A percentile compares a stretch with the other conserved stretches of the same genome.
phyloP scores from a whole-genome alignment of 2,329 filamentous ascomycete species.

The Neofusicoccum sp. region DNA sequence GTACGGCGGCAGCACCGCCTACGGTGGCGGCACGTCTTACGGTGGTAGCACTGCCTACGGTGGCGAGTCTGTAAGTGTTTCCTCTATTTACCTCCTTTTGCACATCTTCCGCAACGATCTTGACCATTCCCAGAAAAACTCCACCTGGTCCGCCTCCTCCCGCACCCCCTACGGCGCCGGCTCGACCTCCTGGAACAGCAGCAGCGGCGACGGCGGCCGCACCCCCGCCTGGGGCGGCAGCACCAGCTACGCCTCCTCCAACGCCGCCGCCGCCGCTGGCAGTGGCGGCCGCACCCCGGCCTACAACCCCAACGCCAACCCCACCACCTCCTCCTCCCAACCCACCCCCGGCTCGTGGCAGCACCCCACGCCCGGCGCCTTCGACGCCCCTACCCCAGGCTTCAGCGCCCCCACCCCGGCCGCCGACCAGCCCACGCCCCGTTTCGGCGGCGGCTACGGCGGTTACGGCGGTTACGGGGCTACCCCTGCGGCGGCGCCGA shows the following conservation, averaged over 20 bases:
- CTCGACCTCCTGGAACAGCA: slow-evolving; percentile 52
- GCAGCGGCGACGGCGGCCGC: slow-evolving; percentile 67
- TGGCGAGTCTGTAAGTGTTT: slow-evolving; percentile 34
- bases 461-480: slow-evolving; percentile 32
- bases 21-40: slow-evolving; percentile 61
- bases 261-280: background rate
- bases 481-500: slow-evolving; percentile 53
- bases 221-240: slow-evolving; percentile 60
- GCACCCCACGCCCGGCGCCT: slow-evolving; percentile 36
- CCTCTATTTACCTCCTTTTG: background rate
- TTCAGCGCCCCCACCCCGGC: slow-evolving; percentile 41
- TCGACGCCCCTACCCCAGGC: slow-evolving; percentile 40
- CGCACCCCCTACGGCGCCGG: slow-evolving; percentile 64
- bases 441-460: slow-evolving; percentile 23
- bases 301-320: slow-evolving; percentile 34
- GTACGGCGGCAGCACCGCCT: slow-evolving; percentile 53
- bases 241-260: slow-evolving; percentile 23
- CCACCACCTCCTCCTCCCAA: slow-evolving; percentile 21
- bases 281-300: slow-evolving; percentile 24
- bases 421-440: slow-evolving; percentile 25
- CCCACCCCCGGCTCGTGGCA: slow-evolving; percentile 26
- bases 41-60: slow-evolving; percentile 49
- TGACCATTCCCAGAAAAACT: slow-evolving; percentile 18
- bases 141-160: slow-evolving; percentile 37
- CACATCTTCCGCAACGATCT: slow-evolving; percentile 7